Evolutionary conservation across 805 yeast species (phyloP), one percentile per base, ranked within the genome.

Genomic region (Jamesozyma piceae): DNA sequence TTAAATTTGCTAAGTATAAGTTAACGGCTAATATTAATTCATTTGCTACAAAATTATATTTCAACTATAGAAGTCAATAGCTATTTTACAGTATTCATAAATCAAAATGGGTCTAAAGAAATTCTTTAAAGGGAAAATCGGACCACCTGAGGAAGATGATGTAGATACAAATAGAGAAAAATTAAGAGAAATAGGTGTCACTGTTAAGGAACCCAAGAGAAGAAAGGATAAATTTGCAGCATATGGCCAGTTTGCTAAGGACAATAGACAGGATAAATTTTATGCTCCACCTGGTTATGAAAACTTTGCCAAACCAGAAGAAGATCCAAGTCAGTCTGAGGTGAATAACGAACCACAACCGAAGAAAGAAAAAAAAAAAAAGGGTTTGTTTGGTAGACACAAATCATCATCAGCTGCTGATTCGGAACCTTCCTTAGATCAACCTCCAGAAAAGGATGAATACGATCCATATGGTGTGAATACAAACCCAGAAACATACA

Each of bases 101-200:
- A 14, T 6, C 13, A 35, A 20, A 29, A 74, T 73, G 79, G 78
- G 78, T 14, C 47, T 73, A 41, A 73, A 68, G 52, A 70, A 67
- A 36, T 58, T 72, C 37, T 74, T 73, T 55, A 65, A 58, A 42
- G 17, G 5, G 17, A 29, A 29, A n/a, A 52, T 52, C 8, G 74
- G 65, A 43, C 70, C 77, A 17, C 75, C 75, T 13, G 65, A 69
- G 41, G 78, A 74, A 52, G 67, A 67, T 42, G 64, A 68, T 4
- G 59, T 62, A 19, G 67, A 66, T 14, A 66, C 66, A 35, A 63
- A 68, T 36, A 57, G 67, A 33, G 73, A 72, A 13, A 49, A 58
- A 15, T 58, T 75, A 49, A 62, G 63, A 46, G 67, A 65, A 30
- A 55, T 67, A 31, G 78, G 77, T 35, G 60, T 73, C 20, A 54